Conservation (phyloP, 2,329 filamentous ascomycete genomes). For the Colletotrichum eremochloae region DNA sequence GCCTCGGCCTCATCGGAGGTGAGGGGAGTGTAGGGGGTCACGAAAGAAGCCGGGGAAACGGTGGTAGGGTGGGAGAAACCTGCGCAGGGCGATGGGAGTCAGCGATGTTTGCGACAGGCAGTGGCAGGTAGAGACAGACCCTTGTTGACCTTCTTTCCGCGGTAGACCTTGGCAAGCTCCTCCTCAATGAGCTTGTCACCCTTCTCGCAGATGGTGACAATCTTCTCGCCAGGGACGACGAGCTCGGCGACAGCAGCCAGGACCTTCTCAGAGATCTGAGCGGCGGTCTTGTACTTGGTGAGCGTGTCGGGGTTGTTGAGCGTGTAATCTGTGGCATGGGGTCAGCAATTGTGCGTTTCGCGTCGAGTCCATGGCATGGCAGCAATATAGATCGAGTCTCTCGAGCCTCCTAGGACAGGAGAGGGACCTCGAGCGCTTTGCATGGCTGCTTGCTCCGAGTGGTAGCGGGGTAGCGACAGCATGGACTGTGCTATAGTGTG, state of each 20-base stretch:
- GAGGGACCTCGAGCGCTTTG: slow-evolving; percentile 12
- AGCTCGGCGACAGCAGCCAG: slow-evolving; percentile 84
- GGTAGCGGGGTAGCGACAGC: slow-evolving; percentile 34
- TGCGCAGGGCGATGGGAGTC: slow-evolving; percentile 50
- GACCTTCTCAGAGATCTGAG: slow-evolving; percentile 94
- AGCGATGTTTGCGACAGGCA: slow-evolving; percentile 40
- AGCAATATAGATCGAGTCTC: slow-evolving; percentile 15
- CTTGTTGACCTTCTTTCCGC: slow-evolving; percentile 97
- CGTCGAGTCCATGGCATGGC: slow-evolving; percentile 4
- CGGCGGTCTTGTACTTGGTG: slow-evolving; percentile 99
- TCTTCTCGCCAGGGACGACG: slow-evolving; percentile 88
- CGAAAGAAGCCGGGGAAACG: slow-evolving; percentile 91
- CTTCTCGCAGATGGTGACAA: slow-evolving; percentile 93
- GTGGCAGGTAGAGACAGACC: slow-evolving; percentile 64
- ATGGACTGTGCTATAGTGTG: slow-evolving; percentile 44
- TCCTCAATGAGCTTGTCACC: slow-evolving; percentile 96
- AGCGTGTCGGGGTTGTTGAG: slow-evolving; percentile 94
- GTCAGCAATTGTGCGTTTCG: slow-evolving; percentile 3
- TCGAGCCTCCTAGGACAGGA: slow-evolving; percentile 22
- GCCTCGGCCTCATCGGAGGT: slow-evolving; percentile 89
- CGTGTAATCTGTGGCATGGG: slow-evolving; percentile 76
- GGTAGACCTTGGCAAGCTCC: slow-evolving; percentile 95
- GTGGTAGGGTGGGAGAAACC: slow-evolving; percentile 95
- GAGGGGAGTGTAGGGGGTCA: slow-evolving; percentile 97
- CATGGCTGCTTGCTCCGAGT: slow-evolving; percentile 18